phyloP scores from a whole-genome alignment of 116 monocot genomes.

The Posidonia oceanica region DNA sequence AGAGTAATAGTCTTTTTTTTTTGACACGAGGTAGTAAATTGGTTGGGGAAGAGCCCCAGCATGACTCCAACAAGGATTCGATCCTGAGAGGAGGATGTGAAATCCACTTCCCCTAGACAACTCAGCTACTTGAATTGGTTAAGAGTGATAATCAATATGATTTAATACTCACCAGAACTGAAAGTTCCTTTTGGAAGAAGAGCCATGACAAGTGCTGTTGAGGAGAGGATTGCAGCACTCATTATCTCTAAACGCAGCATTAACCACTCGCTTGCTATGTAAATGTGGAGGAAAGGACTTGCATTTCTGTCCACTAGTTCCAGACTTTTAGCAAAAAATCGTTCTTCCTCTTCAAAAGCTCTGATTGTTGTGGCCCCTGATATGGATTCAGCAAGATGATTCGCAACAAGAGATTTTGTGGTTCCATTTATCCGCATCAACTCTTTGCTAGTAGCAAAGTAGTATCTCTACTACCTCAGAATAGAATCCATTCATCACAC shows the following conservation, averaged over 20 bases:
- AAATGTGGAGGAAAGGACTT: conserved; percentile 74
- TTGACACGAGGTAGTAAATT: too few relatives aligned
- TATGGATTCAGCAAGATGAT: conserved; percentile 73
- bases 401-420: conserved; percentile 71
- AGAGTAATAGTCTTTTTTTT: too few relatives aligned
- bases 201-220: conserved; percentile 69
- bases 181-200: conserved; percentile 76
- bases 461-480: conserved; percentile 50
- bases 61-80: too few relatives aligned
- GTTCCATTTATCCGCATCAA: conserved; percentile 90
- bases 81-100: too few relatives aligned
- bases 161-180: conserved; percentile 45
- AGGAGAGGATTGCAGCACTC: conserved; percentile 57
- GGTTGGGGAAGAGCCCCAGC: too few relatives aligned
- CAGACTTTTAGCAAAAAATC: conserved; percentile 64
- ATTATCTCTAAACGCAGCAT: conserved; percentile 73
- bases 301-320: conserved; percentile 71
- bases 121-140: background rate
- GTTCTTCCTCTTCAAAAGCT: conserved; percentile 68
- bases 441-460: conserved; percentile 72
- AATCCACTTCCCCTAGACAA: too few relatives aligned
- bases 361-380: conserved; percentile 74
- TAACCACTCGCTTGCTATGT: conserved; percentile 74
- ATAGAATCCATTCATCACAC: background rate
- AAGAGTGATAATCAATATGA: background rate